These are phyloP conservation scores for Yamadazyma diddensiae DNA, from an alignment of 1,139 yeast species.

Conservation along the genomic window DNA sequence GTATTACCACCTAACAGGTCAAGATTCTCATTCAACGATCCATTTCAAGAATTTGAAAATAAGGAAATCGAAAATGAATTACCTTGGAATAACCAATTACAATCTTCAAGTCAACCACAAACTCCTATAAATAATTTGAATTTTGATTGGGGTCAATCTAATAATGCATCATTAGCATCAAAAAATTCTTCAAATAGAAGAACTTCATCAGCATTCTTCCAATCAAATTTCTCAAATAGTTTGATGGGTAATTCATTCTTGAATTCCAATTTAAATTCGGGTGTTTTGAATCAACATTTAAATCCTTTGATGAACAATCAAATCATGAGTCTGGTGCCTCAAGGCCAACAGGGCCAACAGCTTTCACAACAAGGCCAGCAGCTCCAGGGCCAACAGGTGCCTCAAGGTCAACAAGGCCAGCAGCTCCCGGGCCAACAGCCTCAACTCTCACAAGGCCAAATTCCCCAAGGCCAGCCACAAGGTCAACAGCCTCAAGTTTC, in stretches of 20 bases:
- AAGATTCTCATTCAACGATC: conserved; percentile 69
- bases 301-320: conserved; percentile 4
- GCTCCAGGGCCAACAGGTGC: neutral
- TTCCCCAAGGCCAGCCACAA: too few species aligned
- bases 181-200: conserved; percentile 17
- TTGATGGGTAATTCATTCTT: conserved; percentile 10
- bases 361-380: conserved; percentile 11
- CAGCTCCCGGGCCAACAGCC: conserved; percentile 6
- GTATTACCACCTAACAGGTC: conserved; percentile 35
- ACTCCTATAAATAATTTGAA: conserved; percentile 37
- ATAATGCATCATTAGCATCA: conserved; percentile 14
- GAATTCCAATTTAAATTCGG: conserved; percentile 8
- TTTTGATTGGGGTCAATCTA: conserved; percentile 31
- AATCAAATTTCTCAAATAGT: conserved; percentile 16
- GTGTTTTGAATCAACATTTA: conserved; percentile 9
- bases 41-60: conserved; percentile 34
- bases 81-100: conserved; percentile 11
- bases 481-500: neutral
- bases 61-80: too few species aligned
- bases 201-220: conserved; percentile 36
- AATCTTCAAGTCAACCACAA: conserved; percentile 31
- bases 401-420: conserved; percentile 10
- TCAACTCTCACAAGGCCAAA: conserved; percentile 5
- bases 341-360: conserved; percentile 6
- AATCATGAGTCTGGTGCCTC: conserved; percentile 9